Percentiles rank a stretch among this genome's conserved stretches.
phyloP scores from a whole-genome alignment of 257 asterid genomes.

The Pogostemon cablin region DNA sequence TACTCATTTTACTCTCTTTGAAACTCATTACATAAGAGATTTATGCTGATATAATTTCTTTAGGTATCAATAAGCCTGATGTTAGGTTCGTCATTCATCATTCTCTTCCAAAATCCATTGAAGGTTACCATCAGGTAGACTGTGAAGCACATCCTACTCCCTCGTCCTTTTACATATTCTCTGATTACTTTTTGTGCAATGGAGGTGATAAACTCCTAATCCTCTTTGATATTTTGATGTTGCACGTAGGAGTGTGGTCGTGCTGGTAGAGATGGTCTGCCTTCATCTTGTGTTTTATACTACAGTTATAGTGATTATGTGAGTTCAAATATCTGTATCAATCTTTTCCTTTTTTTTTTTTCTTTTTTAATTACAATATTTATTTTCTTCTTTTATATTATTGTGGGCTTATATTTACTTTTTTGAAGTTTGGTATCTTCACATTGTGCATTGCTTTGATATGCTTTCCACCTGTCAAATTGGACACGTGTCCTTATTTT shows the following conservation, averaged over 20 bases:
- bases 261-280: conserved; percentile 98
- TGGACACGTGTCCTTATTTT: conserved; percentile 20
- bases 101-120: conserved; percentile 98
- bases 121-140: conserved; percentile 95
- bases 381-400: conserved; percentile 14
- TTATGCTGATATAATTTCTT: conserved; percentile 36
- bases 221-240: conserved; percentile 27
- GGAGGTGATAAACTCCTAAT: conserved; percentile 20
- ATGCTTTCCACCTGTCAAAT: conserved; percentile 1
- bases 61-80: conserved; percentile 99
- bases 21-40: conserved; percentile 7
- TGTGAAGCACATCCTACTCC: conserved; percentile 28
- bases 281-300: conserved; percentile 87
- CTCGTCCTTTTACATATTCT: conserved; percentile 15
- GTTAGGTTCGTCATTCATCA: conserved; percentile 99
- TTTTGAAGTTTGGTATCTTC: conserved; percentile 29
- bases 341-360: background rate
- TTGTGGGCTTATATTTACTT: conserved; percentile 21
- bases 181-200: conserved; percentile 16
- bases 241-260: conserved; percentile 94
- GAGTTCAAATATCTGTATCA: conserved; percentile 39
- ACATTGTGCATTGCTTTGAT: conserved; percentile 5
- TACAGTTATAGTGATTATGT: conserved; percentile 95
- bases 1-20: conserved; percentile 32
- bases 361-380: conserved; percentile 5